Evolutionary conservation across 805 yeast genomes (phyloP).

Genomic region (Torulaspora indica): DNA sequence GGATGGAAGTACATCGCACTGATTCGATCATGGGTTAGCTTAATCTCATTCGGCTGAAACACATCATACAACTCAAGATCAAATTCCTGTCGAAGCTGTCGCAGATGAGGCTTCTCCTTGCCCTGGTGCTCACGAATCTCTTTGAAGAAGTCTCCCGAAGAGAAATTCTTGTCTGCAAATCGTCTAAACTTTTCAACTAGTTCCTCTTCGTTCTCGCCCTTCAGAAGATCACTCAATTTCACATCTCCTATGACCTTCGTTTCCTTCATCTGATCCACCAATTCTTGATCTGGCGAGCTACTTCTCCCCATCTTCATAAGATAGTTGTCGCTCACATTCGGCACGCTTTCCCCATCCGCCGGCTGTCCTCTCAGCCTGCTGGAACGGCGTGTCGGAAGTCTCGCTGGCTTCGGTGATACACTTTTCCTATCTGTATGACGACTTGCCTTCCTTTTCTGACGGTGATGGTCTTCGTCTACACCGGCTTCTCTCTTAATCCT

Average conservation of each 20-base stretch:
- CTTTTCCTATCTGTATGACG: slow-evolving; percentile 10
- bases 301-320: slow-evolving; percentile 20
- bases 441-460: slow-evolving; percentile 25
- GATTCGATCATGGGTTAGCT: slow-evolving; percentile 64
- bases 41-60: slow-evolving; percentile 65
- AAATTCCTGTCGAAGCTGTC: slow-evolving; percentile 50
- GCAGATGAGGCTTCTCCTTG: slow-evolving; percentile 39
- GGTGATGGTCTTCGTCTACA: slow-evolving; percentile 31
- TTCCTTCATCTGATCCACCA: slow-evolving; percentile 47
- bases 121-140: slow-evolving; percentile 40
- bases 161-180: slow-evolving; percentile 38
- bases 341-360: slow-evolving; percentile 45
- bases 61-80: slow-evolving; percentile 48
- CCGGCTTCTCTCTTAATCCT: slow-evolving; percentile 49
- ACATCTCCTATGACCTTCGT: slow-evolving; percentile 64
- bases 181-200: slow-evolving; percentile 32
- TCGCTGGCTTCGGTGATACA: slow-evolving; percentile 21
- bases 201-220: slow-evolving; percentile 37
- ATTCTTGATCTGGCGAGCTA: slow-evolving; percentile 36
- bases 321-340: slow-evolving; percentile 27
- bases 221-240: slow-evolving; percentile 54
- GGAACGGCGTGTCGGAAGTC: slow-evolving; percentile 66
- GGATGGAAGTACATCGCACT: slow-evolving; percentile 78
- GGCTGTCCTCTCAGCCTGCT: slow-evolving; percentile 69
- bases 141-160: slow-evolving; percentile 69